Percentiles rank a stretch among this genome's conserved stretches.
Evolutionary conservation across 2,329 filamentous ascomycete genomes (phyloP).

Genomic region (Cladosporium austrohemisphaericum): DNA sequence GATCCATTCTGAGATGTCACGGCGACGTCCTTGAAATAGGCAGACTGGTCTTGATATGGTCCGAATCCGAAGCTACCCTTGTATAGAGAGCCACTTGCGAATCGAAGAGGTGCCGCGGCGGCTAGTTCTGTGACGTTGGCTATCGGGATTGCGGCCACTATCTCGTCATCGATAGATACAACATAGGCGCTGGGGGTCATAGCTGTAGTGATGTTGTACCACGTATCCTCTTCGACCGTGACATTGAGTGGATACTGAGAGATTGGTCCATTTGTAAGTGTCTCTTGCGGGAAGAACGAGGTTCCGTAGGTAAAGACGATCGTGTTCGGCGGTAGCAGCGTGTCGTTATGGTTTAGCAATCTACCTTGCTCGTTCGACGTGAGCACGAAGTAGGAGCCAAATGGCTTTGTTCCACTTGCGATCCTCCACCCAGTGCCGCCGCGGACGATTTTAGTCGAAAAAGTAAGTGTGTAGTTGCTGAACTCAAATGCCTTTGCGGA

Average conservation of each 20-base stretch:
- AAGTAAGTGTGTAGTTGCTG: constrained; percentile 38
- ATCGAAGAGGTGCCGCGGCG: not conserved
- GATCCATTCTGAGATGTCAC: constrained; percentile 32
- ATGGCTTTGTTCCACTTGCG: constrained; percentile 23
- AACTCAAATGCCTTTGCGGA: constrained; percentile 25
- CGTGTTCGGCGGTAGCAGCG: constrained; percentile 35
- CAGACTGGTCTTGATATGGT: constrained; percentile 39
- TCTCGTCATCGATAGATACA: constrained; percentile 28
- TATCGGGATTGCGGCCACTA: constrained; percentile 24
- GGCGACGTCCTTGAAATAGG: constrained; percentile 36
- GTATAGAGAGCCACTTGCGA: not conserved
- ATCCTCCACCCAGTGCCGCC: constrained; percentile 40
- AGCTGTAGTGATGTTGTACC: constrained; percentile 39
- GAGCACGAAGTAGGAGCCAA: constrained; percentile 26
- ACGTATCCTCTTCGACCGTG: constrained; percentile 32
- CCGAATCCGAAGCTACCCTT: constrained; percentile 42
- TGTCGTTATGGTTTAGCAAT: constrained; percentile 36
- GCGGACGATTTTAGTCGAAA: constrained; percentile 37
- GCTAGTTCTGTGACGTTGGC: constrained; percentile 17
- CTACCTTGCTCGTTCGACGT: constrained; percentile 25
- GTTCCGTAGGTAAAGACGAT: constrained; percentile 36
- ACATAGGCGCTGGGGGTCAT: constrained; percentile 29
- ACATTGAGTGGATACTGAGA: constrained; percentile 29
- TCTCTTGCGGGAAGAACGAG: constrained; percentile 37
- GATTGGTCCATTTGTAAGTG: constrained; percentile 27